Evolutionary conservation across 768 basidiomycete genomes (phyloP).

Genomic region (Lentinula sp.): DNA sequence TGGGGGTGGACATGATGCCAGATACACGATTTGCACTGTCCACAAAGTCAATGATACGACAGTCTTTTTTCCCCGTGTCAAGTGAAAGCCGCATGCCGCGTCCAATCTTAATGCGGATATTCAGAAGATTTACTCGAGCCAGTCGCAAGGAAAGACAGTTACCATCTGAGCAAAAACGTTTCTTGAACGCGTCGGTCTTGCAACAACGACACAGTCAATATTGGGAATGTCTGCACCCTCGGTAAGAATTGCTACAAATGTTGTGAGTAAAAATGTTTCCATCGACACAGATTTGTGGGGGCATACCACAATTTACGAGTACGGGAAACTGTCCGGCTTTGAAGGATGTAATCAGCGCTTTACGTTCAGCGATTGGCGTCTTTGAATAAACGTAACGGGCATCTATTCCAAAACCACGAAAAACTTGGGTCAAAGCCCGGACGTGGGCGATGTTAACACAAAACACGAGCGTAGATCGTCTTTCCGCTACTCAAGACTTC

Average conservation of each 20-base stretch:
- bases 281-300: not conserved
- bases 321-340: conserved; percentile 74
- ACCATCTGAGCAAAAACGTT: conserved; percentile 96
- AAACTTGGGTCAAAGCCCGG: conserved; percentile 61
- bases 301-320: conserved; percentile 79
- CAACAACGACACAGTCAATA: conserved; percentile 86
- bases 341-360: conserved; percentile 60
- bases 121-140: not conserved
- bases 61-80: conserved; percentile 73
- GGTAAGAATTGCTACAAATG: conserved; percentile 67
- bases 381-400: conserved; percentile 74
- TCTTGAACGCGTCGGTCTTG: conserved; percentile 81
- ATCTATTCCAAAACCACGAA: conserved; percentile 73
- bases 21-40: conserved; percentile 63
- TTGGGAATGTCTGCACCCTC: conserved; percentile 95
- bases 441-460: conserved; percentile 85
- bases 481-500: conserved; percentile 32
- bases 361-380: conserved; percentile 61
- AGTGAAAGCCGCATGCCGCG: conserved; percentile 87
- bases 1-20: conserved; percentile 75
- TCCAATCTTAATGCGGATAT: conserved; percentile 58
- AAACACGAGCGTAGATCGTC: conserved; percentile 90
- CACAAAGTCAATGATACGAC: conserved; percentile 88
- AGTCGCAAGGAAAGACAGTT: conserved; percentile 9
- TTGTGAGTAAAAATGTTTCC: not conserved